phyloP scores from a whole-genome alignment of 345 rosid genomes.

The Lepidium sativum region DNA sequence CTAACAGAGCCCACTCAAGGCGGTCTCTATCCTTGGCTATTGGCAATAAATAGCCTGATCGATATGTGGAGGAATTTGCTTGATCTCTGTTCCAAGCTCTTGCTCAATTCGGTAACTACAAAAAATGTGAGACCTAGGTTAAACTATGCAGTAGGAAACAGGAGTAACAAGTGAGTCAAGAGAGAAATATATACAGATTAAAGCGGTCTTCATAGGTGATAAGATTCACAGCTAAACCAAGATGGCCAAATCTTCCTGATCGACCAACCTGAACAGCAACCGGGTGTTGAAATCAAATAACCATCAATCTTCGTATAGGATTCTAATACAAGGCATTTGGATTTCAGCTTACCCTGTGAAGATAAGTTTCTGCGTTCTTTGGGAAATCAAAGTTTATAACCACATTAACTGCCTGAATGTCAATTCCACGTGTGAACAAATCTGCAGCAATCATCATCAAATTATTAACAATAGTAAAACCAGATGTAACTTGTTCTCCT shows the following conservation, averaged over 20 bases:
- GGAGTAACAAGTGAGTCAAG: neutral
- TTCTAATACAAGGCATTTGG: neutral
- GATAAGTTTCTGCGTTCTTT: slow-evolving; percentile 81
- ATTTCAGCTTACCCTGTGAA: slow-evolving; percentile 68
- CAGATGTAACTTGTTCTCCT: too few species aligned
- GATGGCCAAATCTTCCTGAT: slow-evolving; percentile 95
- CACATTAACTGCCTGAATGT: too few species aligned
- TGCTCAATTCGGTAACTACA: slow-evolving; percentile 93
- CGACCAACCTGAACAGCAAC: slow-evolving; percentile 60
- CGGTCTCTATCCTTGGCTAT: slow-evolving; percentile 39
- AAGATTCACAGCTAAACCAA: slow-evolving; percentile 89
- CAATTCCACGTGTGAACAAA: too few species aligned
- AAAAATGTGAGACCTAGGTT: neutral
- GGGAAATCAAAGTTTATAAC: slow-evolving; percentile 81
- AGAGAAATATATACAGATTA: slow-evolving; percentile 52
- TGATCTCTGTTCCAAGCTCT: slow-evolving; percentile 92
- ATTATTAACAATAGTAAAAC: too few species aligned
- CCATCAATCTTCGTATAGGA: neutral
- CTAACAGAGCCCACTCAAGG: too few species aligned
- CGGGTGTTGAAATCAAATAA: neutral
- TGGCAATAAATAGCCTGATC: slow-evolving; percentile 91
- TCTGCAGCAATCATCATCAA: too few species aligned
- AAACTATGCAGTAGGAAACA: neutral
- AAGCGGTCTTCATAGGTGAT: slow-evolving; percentile 91
- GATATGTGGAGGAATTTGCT: slow-evolving; percentile 92